phyloP scores from a whole-genome alignment of 2,329 filamentous ascomycete genomes.

The Colletotrichum plurivorum region DNA sequence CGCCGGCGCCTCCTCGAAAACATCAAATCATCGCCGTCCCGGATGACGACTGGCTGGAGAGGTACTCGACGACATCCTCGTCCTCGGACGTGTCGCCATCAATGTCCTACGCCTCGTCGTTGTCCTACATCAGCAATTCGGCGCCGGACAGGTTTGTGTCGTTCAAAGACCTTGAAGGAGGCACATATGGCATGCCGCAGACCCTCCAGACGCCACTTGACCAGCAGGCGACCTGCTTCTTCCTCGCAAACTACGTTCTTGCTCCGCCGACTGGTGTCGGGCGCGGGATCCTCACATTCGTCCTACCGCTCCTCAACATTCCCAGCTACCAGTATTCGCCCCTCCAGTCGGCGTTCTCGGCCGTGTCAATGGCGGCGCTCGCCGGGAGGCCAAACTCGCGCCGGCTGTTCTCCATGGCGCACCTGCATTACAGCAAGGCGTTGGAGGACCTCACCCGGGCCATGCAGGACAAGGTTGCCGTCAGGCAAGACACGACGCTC shows the following conservation, averaged over 20 bases:
- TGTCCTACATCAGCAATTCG: constrained; percentile 35
- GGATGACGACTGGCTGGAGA: constrained; percentile 36
- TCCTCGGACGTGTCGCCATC: constrained; percentile 37
- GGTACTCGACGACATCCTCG: constrained; percentile 27
- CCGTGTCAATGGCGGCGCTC: constrained; percentile 43
- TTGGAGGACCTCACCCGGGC: constrained; percentile 42
- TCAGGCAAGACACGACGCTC: constrained; percentile 42
- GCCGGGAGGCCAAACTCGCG: constrained; percentile 44
- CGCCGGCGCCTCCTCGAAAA: constrained; percentile 30
- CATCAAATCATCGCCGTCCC: constrained; percentile 29
- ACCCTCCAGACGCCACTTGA: constrained; percentile 43
- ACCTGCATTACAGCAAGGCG: constrained; percentile 44
- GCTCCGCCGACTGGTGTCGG: constrained; percentile 41
- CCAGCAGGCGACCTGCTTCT: constrained; percentile 45
- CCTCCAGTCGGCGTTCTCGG: constrained; percentile 43
- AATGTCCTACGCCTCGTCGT: constrained; percentile 34
- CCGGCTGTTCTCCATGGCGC: constrained; percentile 40
- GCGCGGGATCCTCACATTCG: constrained; percentile 42
- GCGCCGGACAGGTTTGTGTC: constrained; percentile 31
- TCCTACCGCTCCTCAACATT: constrained; percentile 42
- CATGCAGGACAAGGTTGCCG: constrained; percentile 41
- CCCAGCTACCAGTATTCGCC: constrained; percentile 41
- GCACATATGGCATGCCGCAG: constrained; percentile 34
- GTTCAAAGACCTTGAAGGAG: constrained; percentile 31
- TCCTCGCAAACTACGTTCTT: constrained; percentile 45